Base-by-base conservation (phyloP, 352 stramenopile species). In the Hyaloperonospora arabidopsidis region DNA sequence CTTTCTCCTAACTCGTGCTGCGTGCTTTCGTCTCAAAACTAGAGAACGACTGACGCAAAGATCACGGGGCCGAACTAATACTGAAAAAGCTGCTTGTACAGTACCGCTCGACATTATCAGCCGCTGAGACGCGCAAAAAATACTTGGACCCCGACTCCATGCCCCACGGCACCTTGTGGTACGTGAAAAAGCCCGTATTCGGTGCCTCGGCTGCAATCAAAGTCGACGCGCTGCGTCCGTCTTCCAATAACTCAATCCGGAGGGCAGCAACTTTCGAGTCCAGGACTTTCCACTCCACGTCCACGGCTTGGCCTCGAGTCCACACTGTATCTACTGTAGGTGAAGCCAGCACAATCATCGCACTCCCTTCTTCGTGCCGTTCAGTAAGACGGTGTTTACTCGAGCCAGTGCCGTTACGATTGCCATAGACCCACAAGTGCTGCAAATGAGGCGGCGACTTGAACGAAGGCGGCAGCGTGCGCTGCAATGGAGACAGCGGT, bases 121-220 rank as follows among this genome's bases (percentile, higher is more conserved):
- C 59, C 35, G 68, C 69, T 38, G 71, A 84, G 36, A 93, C 64
- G 21, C 76, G 74, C 23, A 93, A 52, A 52, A 91, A 88, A 72
- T 91, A 93, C 45, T 81, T 84, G 49, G 72, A 67, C 41, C 83
- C 83, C 45, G 65, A 76, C 29, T 79, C 70, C 75, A 93, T 89
- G 39, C 83, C 83, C 83, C 83, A 93, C n/a, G 80, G 83, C 41
- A 93, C 83, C 45, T 79, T 82, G 36, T 58, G 63, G 56, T 91
- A 89, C 17, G 63, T 72, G 51, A 87, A 93, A 6, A 62, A 72
- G 38, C 83, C 83, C 15, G 67, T 72, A 68, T 93, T 93, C n/a
- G 77, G 65, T 11, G 77, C 70, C 8, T 72, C 59, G 14, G 54
- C 62, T 1, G 76, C 67, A 43, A 93, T 84, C 18, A 80, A 59